Evolutionary conservation across 768 basidiomycete species (phyloP), one percentile per base, ranked within the genome.

Genomic region (Leccinum disarticulatum): DNA sequence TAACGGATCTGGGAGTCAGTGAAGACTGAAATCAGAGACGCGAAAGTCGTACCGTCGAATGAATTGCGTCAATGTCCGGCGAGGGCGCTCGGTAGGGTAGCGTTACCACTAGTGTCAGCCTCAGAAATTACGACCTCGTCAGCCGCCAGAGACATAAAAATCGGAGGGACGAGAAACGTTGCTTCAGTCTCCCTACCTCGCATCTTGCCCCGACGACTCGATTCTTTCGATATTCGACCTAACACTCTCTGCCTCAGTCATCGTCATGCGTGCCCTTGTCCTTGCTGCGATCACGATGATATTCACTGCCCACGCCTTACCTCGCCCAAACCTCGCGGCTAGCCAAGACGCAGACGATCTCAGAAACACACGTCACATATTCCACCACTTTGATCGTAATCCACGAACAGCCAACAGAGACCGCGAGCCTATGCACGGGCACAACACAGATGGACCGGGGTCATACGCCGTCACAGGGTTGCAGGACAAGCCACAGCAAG

Each of bases 331-430:
- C 73, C 66, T 73, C 55, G 47, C 60, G 56, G 58, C 56, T 22
- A 63, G 59, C 46, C 57, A 58, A 27, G 59, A 36, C 52, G 61
- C 55, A 46, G 28, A 61, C 62, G 60, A 69, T 46, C 59, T 65
- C 57, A 56, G 54, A 28, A 61, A 68, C 57, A 62, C 68, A 28
- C 63, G 53, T 22, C 61, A 72, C 49, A 27, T 68, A 28, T 70
- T 72, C 57, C 70, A 72, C 19, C 70, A 73, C 55, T 33, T 72
- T 51, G 72, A 74, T 54, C 73, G 64, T 15, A 74, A 70, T 55
- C 73, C 57, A 41, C 62, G 59, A 22, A 71, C 69, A 8, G 66
- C 68, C 57, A 55, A 55, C 56, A 61, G 46, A 8, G 55, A 22
- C 22, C 22, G 22, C 22, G 22, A 60, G 19, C 60, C 36, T 36